Conservation (phyloP, 2,329 filamentous ascomycete species). For the Cladosporium sp. region DNA sequence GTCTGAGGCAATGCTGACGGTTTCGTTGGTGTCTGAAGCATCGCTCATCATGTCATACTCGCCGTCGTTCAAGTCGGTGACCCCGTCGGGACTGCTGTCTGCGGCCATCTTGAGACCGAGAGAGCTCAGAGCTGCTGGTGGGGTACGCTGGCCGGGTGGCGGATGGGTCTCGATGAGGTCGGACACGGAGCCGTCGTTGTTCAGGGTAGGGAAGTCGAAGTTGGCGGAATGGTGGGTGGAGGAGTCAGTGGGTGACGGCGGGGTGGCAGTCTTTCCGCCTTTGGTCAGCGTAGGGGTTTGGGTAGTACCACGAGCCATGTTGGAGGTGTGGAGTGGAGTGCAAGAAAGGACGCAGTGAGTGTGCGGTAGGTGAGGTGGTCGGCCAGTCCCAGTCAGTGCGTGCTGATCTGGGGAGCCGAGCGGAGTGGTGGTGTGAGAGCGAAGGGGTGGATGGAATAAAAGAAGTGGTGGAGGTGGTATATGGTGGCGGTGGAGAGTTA, state of each 20-base stretch:
- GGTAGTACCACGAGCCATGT: neutral
- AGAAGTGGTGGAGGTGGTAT: neutral
- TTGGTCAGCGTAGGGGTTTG: slow-evolving; percentile 13
- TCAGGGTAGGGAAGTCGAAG: slow-evolving; percentile 35
- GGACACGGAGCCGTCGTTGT: slow-evolving; percentile 34
- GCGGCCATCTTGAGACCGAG: slow-evolving; percentile 32
- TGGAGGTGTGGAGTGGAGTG: neutral
- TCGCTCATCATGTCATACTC: slow-evolving; percentile 39
- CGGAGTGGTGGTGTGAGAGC: neutral
- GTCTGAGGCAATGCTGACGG: slow-evolving; percentile 36
- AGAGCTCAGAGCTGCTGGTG: slow-evolving; percentile 36
- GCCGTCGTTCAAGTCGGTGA: slow-evolving; percentile 29
- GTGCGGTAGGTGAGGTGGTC: neutral
- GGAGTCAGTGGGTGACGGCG: neutral
- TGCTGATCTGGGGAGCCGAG: slow-evolving; percentile 2
- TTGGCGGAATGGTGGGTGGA: neutral
- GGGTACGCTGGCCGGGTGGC: slow-evolving; percentile 27
- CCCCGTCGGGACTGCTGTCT: slow-evolving; percentile 25
- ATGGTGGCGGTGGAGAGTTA: neutral
- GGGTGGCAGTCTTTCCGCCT: neutral
- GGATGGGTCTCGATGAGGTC: slow-evolving; percentile 27
- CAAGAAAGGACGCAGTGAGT: slow-evolving; percentile 1
- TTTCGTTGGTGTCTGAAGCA: slow-evolving; percentile 35
- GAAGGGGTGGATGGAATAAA: neutral
- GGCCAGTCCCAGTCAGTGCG: slow-evolving; percentile 3